phyloP scores from a whole-genome alignment of 23 red algal genomes.

The Cyanidiococcus yangmingshanensis region DNA sequence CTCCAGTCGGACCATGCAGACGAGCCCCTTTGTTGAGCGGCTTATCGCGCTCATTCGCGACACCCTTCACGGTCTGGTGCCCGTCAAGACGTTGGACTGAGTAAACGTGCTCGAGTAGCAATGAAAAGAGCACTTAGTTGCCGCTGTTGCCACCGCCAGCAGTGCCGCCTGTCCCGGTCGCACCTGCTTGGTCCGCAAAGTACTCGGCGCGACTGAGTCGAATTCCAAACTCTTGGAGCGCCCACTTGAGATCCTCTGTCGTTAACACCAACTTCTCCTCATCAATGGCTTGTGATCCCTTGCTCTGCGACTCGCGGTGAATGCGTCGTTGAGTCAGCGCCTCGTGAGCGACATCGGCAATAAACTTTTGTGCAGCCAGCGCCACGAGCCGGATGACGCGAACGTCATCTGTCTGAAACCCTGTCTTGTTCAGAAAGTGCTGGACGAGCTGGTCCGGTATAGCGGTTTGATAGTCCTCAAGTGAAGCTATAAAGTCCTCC shows the following conservation, averaged over 20 bases:
- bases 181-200: not conserved
- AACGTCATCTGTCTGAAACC: constrained; percentile 68
- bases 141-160: not conserved
- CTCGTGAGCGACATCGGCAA: constrained; percentile 90
- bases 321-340: constrained; percentile 56
- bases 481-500: constrained; percentile 56
- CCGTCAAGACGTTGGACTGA: not conserved
- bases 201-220: not conserved
- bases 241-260: constrained; percentile 7
- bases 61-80: not conserved
- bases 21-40: constrained; percentile 5
- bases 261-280: constrained; percentile 6
- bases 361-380: constrained; percentile 93
- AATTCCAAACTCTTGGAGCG: constrained; percentile 7
- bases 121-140: not conserved
- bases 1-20: constrained; percentile 34
- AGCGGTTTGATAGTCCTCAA: constrained; percentile 55
- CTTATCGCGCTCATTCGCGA: not conserved
- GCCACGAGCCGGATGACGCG: constrained; percentile 63
- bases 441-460: constrained; percentile 67
- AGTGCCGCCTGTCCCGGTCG: not conserved
- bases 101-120: not conserved
- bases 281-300: not conserved
- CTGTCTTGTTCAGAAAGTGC: constrained; percentile 58
- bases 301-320: constrained; percentile 25